Base-by-base conservation (phyloP, 805 yeast species). In the Starmerella bombi region DNA sequence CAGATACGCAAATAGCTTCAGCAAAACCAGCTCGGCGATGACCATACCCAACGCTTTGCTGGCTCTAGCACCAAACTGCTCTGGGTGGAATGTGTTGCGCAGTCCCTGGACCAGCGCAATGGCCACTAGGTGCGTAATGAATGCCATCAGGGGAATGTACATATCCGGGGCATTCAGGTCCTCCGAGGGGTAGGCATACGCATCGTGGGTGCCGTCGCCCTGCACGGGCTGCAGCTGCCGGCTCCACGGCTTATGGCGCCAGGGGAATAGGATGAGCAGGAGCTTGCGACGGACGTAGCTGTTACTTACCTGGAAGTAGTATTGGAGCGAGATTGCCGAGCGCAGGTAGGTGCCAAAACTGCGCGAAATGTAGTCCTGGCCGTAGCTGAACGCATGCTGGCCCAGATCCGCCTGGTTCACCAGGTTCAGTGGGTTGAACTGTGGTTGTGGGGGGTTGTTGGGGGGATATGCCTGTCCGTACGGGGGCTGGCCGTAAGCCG, bases 161-260 rank as follows among this genome's bases (percentile, higher is more conserved):
- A 91, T 70, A 59, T 91, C 99, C 2, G 98, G 98, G 0, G 97
- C 93, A 55, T 93, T 91, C 43, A 79, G 69, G 58, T 91, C 98
- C 46, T 80, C 82, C 34, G 71, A 62, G 14, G 99, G 95, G 9
- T 82, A 75, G 2, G 83, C 77, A 59, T 69, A 83, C 16, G 36
- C 25, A 17, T 65, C 70, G 25, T 60, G 63, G 17, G 61, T 52
- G 17, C 55, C 57, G 12, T 47, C 44, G 6, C 63, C 61, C 18
- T 57, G 60, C 32, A 62, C 61, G 17, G 67, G 55, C 38, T 49
- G 54, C 21, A 58, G 43, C 43, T 55, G 59, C 46, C 96, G 69
- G 28, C 75, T 74, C 95, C 97, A 85, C 40, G 78, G 80, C 54
- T 72, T 74, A 57, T 83, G 84, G 44, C 74, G 66, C 69, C 81